phyloP scores from a whole-genome alignment of 495 filamentous ascomycete genomes.

The Penicillium cinerascens region DNA sequence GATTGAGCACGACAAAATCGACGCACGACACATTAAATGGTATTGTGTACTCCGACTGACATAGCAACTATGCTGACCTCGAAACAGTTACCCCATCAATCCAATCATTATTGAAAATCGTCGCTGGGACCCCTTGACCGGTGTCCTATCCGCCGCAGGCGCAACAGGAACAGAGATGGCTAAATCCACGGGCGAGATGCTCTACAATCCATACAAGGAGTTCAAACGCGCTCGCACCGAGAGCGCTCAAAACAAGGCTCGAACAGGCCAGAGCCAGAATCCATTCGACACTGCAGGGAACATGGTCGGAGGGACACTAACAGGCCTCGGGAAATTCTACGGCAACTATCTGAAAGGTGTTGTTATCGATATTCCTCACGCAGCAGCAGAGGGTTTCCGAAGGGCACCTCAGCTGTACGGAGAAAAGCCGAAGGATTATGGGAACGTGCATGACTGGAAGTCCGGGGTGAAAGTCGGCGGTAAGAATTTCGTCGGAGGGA shows the following conservation, averaged over 20 bases:
- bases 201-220: slow-evolving; percentile 34
- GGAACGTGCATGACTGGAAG: slow-evolving; percentile 33
- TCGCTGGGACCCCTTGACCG: slow-evolving; percentile 41
- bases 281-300: slow-evolving; percentile 13
- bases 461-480: slow-evolving; percentile 29
- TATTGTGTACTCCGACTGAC: slow-evolving; percentile 4
- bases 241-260: neutral
- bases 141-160: slow-evolving; percentile 39
- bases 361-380: slow-evolving; percentile 64
- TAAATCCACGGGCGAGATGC: slow-evolving; percentile 28
- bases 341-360: slow-evolving; percentile 28
- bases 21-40: slow-evolving; percentile 58
- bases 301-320: slow-evolving; percentile 28
- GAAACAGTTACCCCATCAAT: slow-evolving; percentile 23
- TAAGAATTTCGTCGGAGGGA: slow-evolving; percentile 65
- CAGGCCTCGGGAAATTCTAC: slow-evolving; percentile 33
- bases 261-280: neutral
- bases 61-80: neutral
- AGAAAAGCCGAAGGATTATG: slow-evolving; percentile 46
- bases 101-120: slow-evolving; percentile 35
- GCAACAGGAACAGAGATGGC: slow-evolving; percentile 25
- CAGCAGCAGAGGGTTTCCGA: slow-evolving; percentile 77
- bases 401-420: slow-evolving; percentile 76
- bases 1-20: slow-evolving; percentile 55
- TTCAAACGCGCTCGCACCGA: slow-evolving; percentile 12